A percentile compares a stretch with the other conserved stretches of the same genome.
phyloP scores from a whole-genome alignment of 192 early-diverging fungal genomes.

The Gamsiella multidivaricata region DNA sequence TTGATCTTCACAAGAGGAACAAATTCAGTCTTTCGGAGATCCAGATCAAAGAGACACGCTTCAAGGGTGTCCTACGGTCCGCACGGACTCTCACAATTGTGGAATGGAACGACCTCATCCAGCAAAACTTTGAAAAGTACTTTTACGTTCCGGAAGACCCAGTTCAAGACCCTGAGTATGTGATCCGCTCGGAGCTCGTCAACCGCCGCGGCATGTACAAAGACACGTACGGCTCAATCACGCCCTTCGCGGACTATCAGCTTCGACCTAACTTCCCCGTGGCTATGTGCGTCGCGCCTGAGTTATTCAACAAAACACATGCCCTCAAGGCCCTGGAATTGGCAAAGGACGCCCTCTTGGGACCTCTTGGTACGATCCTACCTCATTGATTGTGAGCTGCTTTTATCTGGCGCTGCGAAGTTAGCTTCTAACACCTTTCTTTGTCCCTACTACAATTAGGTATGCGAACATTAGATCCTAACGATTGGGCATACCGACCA shows the following conservation, averaged over 20 bases:
- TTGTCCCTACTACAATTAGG: constrained; percentile 53
- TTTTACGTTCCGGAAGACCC: constrained; percentile 93
- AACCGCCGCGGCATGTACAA: constrained; percentile 95
- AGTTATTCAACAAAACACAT: constrained; percentile 86
- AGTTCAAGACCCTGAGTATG: constrained; percentile 69
- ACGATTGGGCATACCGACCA: constrained; percentile 93
- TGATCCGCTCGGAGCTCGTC: constrained; percentile 71
- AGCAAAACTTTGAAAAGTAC: constrained; percentile 83
- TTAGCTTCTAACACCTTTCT: too few species aligned
- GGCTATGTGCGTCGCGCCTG: constrained; percentile 95
- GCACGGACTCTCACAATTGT: constrained; percentile 62
- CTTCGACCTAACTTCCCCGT: constrained; percentile 91
- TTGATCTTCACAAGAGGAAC: constrained; percentile 56
- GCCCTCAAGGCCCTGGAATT: constrained; percentile 76
- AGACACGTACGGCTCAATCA: constrained; percentile 80
- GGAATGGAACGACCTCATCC: constrained; percentile 85
- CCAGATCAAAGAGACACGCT: constrained; percentile 55
- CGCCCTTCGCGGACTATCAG: constrained; percentile 89
- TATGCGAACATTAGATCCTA: constrained; percentile 96
- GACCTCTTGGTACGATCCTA: constrained; percentile 67
- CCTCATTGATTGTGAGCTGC: neutral
- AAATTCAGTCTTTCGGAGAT: constrained; percentile 25
- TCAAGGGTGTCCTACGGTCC: constrained; percentile 44
- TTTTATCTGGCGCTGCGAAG: too few species aligned
- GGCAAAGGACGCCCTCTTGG: constrained; percentile 75